Conservation (phyloP, 257 asterid genomes). For the Gynochthodes officinalis region DNA sequence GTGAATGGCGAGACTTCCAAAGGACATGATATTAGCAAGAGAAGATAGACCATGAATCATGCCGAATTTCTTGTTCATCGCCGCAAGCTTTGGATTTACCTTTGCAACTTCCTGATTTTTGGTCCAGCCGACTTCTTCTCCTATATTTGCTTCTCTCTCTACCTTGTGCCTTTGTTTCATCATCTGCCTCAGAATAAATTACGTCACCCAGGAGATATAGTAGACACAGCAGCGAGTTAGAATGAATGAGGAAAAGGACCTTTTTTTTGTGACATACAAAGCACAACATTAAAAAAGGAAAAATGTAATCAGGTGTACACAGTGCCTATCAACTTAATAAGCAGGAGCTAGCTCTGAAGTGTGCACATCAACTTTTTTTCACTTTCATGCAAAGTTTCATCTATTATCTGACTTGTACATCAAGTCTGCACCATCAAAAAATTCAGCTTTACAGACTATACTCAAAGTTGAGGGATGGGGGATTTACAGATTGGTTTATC, state of each 20-base stretch:
- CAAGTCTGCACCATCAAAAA: too few species aligned
- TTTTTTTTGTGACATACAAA: too few species aligned
- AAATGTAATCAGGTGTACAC: not conserved
- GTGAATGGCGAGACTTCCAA: constrained; percentile 91
- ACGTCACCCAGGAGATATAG: not conserved
- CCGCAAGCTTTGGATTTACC: constrained; percentile 78
- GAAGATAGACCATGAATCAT: constrained; percentile 98
- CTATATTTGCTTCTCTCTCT: constrained; percentile 81
- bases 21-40: constrained; percentile 81
- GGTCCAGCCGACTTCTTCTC: constrained; percentile 97
- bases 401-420: not conserved
- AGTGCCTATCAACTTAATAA: too few species aligned
- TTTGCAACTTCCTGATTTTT: constrained; percentile 83
- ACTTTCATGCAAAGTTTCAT: not conserved
- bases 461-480: too few species aligned
- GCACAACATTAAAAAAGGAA: too few species aligned
- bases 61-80: constrained; percentile 98
- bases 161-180: constrained; percentile 95
- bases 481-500: too few species aligned
- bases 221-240: not conserved
- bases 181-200: constrained; percentile 54
- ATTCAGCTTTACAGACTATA: too few species aligned
- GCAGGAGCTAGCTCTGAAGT: too few species aligned
- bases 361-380: not conserved
- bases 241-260: too few species aligned